phyloP scores from a whole-genome alignment of 352 stramenopile species.

The Blastocystis sp. region DNA sequence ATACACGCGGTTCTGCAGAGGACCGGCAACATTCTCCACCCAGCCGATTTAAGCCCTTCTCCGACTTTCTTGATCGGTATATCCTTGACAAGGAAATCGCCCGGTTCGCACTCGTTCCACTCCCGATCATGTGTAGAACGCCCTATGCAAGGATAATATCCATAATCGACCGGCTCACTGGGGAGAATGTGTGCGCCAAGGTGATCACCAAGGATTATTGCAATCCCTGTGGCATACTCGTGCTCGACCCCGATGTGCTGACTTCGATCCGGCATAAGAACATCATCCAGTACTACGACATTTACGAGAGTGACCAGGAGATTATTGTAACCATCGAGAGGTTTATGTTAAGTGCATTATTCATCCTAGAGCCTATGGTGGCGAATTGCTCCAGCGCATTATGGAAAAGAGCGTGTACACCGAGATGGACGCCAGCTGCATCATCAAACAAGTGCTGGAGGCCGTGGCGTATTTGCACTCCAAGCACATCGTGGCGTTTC shows the following conservation, averaged over 20 bases:
- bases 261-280: conserved; percentile 64
- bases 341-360: background rate
- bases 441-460: conserved; percentile 57
- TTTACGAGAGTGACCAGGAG: conserved; percentile 62
- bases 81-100: conserved; percentile 45
- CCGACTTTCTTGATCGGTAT: conserved; percentile 57
- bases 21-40: background rate
- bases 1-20: background rate
- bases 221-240: conserved; percentile 30
- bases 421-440: conserved; percentile 53
- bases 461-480: conserved; percentile 60
- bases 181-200: conserved; percentile 60
- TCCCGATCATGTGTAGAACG: conserved; percentile 25
- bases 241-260: conserved; percentile 44
- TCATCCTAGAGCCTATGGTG: conserved; percentile 22
- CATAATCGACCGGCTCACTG: conserved; percentile 39
- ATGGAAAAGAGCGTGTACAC: conserved; percentile 39
- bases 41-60: conserved; percentile 55
- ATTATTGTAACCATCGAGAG: conserved; percentile 61
- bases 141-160: conserved; percentile 57
- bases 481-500: conserved; percentile 27
- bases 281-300: conserved; percentile 66
- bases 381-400: conserved; percentile 46
- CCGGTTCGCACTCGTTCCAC: background rate
- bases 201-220: conserved; percentile 63